Base-by-base conservation (phyloP, 2,329 filamentous ascomycete species). In the Sclerotinia minor region DNA sequence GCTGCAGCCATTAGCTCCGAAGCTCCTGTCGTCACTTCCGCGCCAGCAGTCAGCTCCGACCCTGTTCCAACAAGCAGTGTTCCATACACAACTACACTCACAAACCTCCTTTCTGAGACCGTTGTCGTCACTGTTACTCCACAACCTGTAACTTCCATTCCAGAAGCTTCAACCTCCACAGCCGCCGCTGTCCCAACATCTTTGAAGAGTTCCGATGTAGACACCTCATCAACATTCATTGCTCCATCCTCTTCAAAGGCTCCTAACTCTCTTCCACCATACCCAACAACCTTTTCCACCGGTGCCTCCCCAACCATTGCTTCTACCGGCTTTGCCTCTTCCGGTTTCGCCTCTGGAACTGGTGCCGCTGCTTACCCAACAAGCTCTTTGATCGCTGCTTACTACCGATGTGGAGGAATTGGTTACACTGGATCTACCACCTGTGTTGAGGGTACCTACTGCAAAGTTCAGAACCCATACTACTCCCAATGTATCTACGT, bases 321-420 rank as follows among this genome's bases (percentile, higher is more conserved):
- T 44, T 65, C 64, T 1, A 65, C 64, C 11, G 64, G 64, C 9
- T 49, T 59, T 8, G 64, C 64, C 59, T 59, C 64, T 21, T 3
- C 29, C 11, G 64, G 64, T n/a, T 49, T 59, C 13, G 64, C 64
- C 50, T 59, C 64, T 21, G 64, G 53, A 59, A 66, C 64, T n/a
- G 64, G 59, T 26, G 45, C 29, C 9, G 15, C 54, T 21, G 53
- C 64, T 7, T 59, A 59, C n/a, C 64, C 64, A 38, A 38, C 52
- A 17, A 19, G 53, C n/a, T 38, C 57, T 24, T 13, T 17, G 9
- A 11, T 52, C n/a, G 24, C 57, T 24, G 32, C 44, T 21, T 75
- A 71, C 49, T 53, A 63, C 32, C 71, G 74, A 64, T 75, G 73
- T 60, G 73, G 73, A 57, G 73, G 73, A 66, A 64, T 70, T 55